Evolutionary conservation across 345 rosid genomes (phyloP).

Genomic region (Psidium friedrichsthalianum): DNA sequence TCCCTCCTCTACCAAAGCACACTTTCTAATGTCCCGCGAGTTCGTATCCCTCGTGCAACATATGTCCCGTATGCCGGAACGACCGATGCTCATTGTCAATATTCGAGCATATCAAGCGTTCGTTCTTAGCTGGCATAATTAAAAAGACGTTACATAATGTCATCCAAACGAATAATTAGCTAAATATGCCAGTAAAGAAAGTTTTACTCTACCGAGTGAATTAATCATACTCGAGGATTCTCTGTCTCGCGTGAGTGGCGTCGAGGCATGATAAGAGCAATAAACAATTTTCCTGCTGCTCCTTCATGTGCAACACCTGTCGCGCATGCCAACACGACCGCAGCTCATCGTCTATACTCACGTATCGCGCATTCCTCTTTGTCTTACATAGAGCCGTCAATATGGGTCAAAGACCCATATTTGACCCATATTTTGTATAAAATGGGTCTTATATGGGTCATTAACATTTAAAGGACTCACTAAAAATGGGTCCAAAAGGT

Average conservation of each 20-base stretch:
- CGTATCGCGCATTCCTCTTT: fast-evolving
- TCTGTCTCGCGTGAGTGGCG: background rate
- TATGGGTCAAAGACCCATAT: too few species aligned
- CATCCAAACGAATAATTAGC: background rate
- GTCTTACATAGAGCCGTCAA: too few species aligned
- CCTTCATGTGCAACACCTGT: background rate
- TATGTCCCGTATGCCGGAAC: background rate
- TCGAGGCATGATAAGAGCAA: fast-evolving
- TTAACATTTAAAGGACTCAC: too few species aligned
- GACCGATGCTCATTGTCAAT: background rate
- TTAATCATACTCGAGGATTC: too few species aligned
- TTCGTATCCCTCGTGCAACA: background rate
- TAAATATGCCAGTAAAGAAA: background rate
- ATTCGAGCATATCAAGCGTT: background rate
- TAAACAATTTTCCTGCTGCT: background rate
- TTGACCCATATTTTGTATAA: too few species aligned
- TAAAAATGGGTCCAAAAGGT: too few species aligned
- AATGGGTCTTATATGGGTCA: too few species aligned
- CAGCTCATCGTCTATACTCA: fast-evolving
- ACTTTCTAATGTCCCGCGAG: background rate
- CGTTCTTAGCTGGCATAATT: background rate
- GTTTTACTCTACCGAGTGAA: background rate
- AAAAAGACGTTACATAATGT: too few species aligned
- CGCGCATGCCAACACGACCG: fast-evolving
- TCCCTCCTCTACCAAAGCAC: background rate